Percentiles rank a stretch among this genome's conserved stretches.
phyloP scores from a whole-genome alignment of 2,329 filamentous ascomycete species.

The Sclerotinia subarctica region DNA sequence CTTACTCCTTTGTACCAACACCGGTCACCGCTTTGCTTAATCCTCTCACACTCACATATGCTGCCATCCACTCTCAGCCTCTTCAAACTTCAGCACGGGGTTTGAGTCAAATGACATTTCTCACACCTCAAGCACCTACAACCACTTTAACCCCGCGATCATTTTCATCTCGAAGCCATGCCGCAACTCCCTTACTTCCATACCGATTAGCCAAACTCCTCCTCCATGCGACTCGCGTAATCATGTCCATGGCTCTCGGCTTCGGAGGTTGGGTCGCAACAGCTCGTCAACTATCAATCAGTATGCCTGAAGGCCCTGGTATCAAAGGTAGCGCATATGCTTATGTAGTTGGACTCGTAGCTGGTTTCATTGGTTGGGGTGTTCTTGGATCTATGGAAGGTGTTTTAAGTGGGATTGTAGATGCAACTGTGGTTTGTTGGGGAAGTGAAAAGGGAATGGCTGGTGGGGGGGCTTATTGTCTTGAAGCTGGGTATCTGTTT shows the following conservation, averaged over 20 bases:
- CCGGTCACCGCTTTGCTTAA: constrained; percentile 85
- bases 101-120: constrained; percentile 76
- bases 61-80: constrained; percentile 86
- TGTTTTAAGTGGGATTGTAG: constrained; percentile 80
- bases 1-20: constrained; percentile 78
- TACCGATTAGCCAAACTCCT: constrained; percentile 90
- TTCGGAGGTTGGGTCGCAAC: constrained; percentile 97
- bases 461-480: constrained; percentile 74
- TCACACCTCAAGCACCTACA: constrained; percentile 69
- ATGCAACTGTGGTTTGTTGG: constrained; percentile 90
- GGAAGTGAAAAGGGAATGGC: constrained; percentile 77
- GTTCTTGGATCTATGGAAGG: constrained; percentile 89
- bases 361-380: constrained; percentile 92
- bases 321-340: constrained; percentile 84
- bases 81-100: constrained; percentile 74
- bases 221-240: constrained; percentile 83
- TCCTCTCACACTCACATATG: constrained; percentile 86
- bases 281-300: constrained; percentile 70
- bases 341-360: constrained; percentile 88
- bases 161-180: constrained; percentile 45
- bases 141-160: constrained; percentile 63
- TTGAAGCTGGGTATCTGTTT: constrained; percentile 87
- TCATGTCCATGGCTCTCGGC: constrained; percentile 85
- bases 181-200: constrained; percentile 62
- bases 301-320: constrained; percentile 48